Evolutionary conservation across 2,329 filamentous ascomycete species (phyloP), one percentile per base, ranked within the genome.

Genomic region (Stagonosporopsis tanaceti): DNA sequence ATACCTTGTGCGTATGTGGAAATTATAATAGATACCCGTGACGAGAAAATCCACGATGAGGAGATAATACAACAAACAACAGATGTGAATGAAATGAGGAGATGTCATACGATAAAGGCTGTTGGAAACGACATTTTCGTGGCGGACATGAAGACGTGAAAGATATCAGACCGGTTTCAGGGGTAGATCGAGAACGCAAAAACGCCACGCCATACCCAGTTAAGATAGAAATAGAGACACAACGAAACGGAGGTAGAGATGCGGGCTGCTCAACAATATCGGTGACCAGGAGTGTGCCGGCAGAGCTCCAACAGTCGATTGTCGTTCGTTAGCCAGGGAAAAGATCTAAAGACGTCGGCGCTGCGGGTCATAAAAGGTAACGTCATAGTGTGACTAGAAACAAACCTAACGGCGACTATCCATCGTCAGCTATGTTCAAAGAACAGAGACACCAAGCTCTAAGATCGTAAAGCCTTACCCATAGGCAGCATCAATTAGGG

Each of bases 401-500:
- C 34, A 47, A 41, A 35, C 22, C 42, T 51, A 57, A 27, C 54
- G 54, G 44, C 54, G 54, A 39, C 54, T 57, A 15, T 14, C 14
- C 38, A 8, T 32, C 20, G 48, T 57, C 24, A 57, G 45, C 22
- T 1, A 48, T 5, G 17, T 25, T 17, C n/a, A 14, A 7, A 7
- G 8, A 17, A 9, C 11, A 17, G 6, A 24, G 30, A 24, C 20
- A 9, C 25, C 15, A 9, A 25, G 8, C 12, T 6, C 15, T 27
- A 6, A 20, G 20, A 17, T 12, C 28, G 2, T 20, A 34, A 17
- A 42, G 22, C 17, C 67, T 67, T 67, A 75, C 72, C 74, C 71
- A 46, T 77, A 77, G 35, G 69, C 74, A 42, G 72, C 64, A 55
- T 71, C 74, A 8, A 74, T 71, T 52, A 72, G 68, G 25, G 72